Base-by-base conservation (phyloP, 2,329 filamentous ascomycete genomes). In the Diaporthe velutina region DNA sequence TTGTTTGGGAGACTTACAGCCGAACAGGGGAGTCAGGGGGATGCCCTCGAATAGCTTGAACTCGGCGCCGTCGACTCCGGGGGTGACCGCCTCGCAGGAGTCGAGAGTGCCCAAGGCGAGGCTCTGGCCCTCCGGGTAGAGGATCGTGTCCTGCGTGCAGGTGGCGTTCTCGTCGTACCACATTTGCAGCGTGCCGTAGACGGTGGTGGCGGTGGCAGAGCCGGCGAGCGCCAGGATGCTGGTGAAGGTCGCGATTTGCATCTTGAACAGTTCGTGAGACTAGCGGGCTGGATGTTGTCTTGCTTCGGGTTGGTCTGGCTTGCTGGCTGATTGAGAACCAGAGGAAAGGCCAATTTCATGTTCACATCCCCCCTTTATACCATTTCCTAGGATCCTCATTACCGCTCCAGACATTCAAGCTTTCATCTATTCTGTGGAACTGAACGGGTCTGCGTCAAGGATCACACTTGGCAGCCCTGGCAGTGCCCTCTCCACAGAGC, bases 81-180 rank as follows among this genome's bases (percentile, higher is more conserved):
- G 40, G 5, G 19, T 50, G 19, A 67, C 42, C 30, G 12, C 4
- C 12, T 38, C 42, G 15, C 61, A 67, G 12, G 28, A 35, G 61
- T 91, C 30, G 81, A 83, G 0, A 95, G 93, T 75, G 93, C 93
- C 0, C 86, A 84, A 57, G 88, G 94, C 10, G 94, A 96, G 83
- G 85, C 90, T 0, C 80, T 90, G 0, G 94, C 64, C 64, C 64
- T 40, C 45, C 3, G 45, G 64, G 45, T 52, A 67, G 19, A 67
- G 45, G 22, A 67, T 19, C 13, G 45, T 52, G 30, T 40, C 30
- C 64, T 52, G 30, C 8, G 30, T 67, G 64, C 64, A 67, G 30
- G 64, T 38, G 3, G 64, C 45, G 22, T 38, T 52, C 22, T 25
- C 45, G n/a, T 67, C 64, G 28, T 67, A 67, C 64, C 64, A 67